Percentiles rank a stretch among this genome's conserved stretches.
These are phyloP conservation scores for Melastoma candidum DNA, from an alignment of 441 rosid genomes.

Conservation along the genomic window DNA sequence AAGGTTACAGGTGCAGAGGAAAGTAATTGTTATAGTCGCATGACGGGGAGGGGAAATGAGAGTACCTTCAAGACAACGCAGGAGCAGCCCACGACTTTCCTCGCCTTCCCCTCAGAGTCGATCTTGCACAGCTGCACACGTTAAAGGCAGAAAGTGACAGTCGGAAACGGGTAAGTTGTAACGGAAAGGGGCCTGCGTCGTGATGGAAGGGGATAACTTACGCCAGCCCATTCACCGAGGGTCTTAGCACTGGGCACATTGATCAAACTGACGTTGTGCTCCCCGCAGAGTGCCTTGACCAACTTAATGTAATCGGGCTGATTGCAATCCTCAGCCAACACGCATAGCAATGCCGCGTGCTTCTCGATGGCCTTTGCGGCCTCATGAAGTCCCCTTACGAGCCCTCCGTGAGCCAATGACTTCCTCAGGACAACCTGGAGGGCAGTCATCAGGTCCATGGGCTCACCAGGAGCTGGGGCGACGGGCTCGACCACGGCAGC, in stretches of 20 bases:
- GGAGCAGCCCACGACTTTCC: constrained; percentile 52
- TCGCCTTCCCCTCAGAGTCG: constrained; percentile 51
- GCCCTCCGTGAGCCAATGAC: constrained; percentile 77
- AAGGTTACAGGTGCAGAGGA: no score
- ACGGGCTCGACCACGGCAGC: no score
- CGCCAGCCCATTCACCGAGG: constrained; percentile 13
- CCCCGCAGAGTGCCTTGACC: constrained; percentile 11
- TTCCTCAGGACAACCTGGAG: constrained; percentile 69
- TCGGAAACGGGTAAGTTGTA: no score
- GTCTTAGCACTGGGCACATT: constrained; percentile 13
- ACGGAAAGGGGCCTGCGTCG: no score
- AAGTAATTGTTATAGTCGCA: no score
- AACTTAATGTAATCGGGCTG: constrained; percentile 11
- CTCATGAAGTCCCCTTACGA: constrained; percentile 53
- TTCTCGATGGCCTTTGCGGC: constrained; percentile 6
- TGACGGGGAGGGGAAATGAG: no score
- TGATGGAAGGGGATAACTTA: not conserved
- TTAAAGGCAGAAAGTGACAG: no score
- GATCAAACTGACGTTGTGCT: constrained; percentile 11
- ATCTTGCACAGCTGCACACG: constrained; percentile 15
- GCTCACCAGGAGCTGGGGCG: constrained; percentile 30
- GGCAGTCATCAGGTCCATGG: constrained; percentile 76
- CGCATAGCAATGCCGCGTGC: constrained; percentile 12
- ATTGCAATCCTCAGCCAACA: constrained; percentile 14
- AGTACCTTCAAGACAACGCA: constrained; percentile 43